These are phyloP conservation scores for Apiospora hydei DNA, from an alignment of 2,329 filamentous ascomycete genomes.

Conservation along the genomic window DNA sequence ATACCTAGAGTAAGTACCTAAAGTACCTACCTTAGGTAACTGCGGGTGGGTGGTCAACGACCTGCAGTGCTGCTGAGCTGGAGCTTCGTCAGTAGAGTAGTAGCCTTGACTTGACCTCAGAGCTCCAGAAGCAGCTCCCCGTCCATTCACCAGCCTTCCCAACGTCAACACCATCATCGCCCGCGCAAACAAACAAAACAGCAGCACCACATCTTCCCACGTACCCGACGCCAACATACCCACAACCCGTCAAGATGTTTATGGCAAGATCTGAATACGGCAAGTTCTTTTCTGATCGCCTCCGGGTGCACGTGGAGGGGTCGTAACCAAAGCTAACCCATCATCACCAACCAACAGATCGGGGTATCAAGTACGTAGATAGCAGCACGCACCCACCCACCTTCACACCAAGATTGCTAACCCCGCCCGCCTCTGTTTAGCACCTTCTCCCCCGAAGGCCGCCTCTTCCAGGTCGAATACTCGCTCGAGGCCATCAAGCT, in stretches of 20 bases:
- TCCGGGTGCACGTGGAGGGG: slow-evolving; percentile 27
- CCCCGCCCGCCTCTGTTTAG: slow-evolving; percentile 51
- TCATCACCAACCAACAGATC: slow-evolving; percentile 68
- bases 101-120: slow-evolving; percentile 46
- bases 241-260: slow-evolving; percentile 80
- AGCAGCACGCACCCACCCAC: neutral
- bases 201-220: slow-evolving; percentile 10
- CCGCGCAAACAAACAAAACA: slow-evolving; percentile 23
- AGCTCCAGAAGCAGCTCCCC: slow-evolving; percentile 32
- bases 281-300: slow-evolving; percentile 55
- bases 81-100: slow-evolving; percentile 45
- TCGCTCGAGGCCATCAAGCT: slow-evolving; percentile 99
- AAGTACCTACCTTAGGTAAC: neutral
- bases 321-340: slow-evolving; percentile 26
- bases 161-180: slow-evolving; percentile 23
- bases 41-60: slow-evolving; percentile 18
- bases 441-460: slow-evolving; percentile 99
- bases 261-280: slow-evolving; percentile 99
- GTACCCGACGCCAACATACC: slow-evolving; percentile 23
- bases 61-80: neutral
- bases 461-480: slow-evolving; percentile 99
- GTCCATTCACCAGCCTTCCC: slow-evolving; percentile 28
- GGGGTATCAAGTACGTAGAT: slow-evolving; percentile 87
- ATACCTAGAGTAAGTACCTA: neutral
- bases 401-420: slow-evolving; percentile 33